phyloP scores from a whole-genome alignment of 2,329 filamentous ascomycete species.

The Coniochaeta sp. region DNA sequence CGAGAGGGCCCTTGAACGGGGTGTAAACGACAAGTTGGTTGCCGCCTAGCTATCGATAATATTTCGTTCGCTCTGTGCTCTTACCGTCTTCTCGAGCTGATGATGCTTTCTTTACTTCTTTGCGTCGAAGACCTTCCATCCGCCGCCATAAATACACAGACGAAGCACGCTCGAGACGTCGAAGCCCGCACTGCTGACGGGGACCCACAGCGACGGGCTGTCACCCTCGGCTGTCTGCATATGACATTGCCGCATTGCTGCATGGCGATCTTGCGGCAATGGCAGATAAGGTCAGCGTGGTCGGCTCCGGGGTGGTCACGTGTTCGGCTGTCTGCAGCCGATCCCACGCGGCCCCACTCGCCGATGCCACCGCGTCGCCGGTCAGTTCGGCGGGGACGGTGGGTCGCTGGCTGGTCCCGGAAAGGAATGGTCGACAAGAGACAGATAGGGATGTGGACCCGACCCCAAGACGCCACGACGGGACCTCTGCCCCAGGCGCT shows the following conservation, averaged over 20 bases:
- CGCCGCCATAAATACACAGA: not conserved
- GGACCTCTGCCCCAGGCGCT: not conserved
- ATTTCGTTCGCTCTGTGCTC: too few relatives aligned
- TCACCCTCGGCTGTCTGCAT: not conserved
- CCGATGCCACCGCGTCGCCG: not conserved
- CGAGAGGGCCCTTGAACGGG: not conserved
- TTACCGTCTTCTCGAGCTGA: not conserved
- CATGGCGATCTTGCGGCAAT: too few relatives aligned
- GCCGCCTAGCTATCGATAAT: too few relatives aligned
- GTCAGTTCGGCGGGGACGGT: not conserved
- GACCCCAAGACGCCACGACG: not conserved
- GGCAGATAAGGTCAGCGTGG: not conserved
- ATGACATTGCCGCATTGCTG: not conserved
- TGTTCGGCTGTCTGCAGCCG: conserved; percentile 2
- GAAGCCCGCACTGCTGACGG: not conserved
- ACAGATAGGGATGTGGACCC: conserved; percentile 6
- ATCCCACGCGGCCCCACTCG: conserved; percentile 5
- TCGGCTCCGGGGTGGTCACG: not conserved
- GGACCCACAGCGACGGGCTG: conserved; percentile 4
- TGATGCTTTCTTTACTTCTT: not conserved
- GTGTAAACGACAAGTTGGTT: too few relatives aligned
- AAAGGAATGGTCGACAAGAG: not conserved
- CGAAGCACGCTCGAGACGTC: not conserved
- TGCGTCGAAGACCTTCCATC: not conserved
- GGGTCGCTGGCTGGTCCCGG: not conserved